These are phyloP conservation scores for Musa acuminata DNA, from an alignment of 176 grass and related monocot genomes.

Conservation along the genomic window DNA sequence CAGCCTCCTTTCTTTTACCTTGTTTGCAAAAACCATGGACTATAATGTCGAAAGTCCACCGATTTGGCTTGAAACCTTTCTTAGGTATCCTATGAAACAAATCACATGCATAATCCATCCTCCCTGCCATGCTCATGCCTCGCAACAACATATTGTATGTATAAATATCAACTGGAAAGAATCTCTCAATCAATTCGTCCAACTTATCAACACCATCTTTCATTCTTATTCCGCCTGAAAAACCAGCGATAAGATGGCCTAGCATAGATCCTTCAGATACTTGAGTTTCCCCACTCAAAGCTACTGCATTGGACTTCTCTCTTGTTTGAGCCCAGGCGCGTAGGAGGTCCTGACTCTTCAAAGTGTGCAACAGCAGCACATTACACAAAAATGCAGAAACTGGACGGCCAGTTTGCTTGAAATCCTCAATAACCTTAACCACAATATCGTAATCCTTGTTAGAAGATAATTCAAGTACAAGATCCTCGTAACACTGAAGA, in stretches of 20 bases:
- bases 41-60: conserved; percentile 84
- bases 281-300: conserved; percentile 29
- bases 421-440: conserved; percentile 67
- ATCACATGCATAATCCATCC: conserved; percentile 73
- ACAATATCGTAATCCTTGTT: conserved; percentile 53
- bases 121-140: conserved; percentile 48
- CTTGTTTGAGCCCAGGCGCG: conserved; percentile 45
- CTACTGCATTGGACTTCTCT: conserved; percentile 26
- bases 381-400: conserved; percentile 87
- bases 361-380: conserved; percentile 72
- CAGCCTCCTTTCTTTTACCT: conserved; percentile 60
- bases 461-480: conserved; percentile 57
- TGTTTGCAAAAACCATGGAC: conserved; percentile 76
- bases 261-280: conserved; percentile 46
- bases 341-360: conserved; percentile 45
- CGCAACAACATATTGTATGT: conserved; percentile 91
- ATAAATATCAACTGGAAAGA: conserved; percentile 81
- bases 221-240: conserved; percentile 59
- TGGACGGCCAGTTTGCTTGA: conserved; percentile 71
- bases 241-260: conserved; percentile 50
- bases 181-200: conserved; percentile 55
- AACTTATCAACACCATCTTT: conserved; percentile 50
- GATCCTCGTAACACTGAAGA: conserved; percentile 71
- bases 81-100: conserved; percentile 56
- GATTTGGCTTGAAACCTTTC: conserved; percentile 74